Evolutionary conservation across 73 alveolate genomes (phyloP), one percentile per base, ranked within the genome.

Genomic region (Effrenium voratum): DNA sequence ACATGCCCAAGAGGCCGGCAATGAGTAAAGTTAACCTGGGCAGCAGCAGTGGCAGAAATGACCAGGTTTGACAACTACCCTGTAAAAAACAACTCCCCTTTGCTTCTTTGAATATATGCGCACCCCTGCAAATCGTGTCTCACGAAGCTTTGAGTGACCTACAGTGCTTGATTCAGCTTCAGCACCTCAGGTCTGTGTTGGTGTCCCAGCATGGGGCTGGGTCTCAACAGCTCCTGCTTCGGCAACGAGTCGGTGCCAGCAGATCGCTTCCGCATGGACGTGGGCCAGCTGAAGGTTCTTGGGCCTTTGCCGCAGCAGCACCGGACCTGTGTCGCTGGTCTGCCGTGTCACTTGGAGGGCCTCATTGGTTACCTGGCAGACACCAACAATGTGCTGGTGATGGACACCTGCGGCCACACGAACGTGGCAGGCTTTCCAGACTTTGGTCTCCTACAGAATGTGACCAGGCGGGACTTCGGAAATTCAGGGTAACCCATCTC

Each of bases 261-360:
- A 30, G 82, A 72, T 5, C 93, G 36, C 76, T 85, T 85, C 24
- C 60, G 60, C 2, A 63, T 85, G 63, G 94, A 85, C n/a, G 46
- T 85, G 1, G 94, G 94, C 34, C 82, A 28, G 50, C n/a, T 85
- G 60, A 85, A 24, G 32, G 36, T 85, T 19, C 94, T 85, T 3
- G 94, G 94, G 30, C 66, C 26, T 19, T 59, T 81, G 66, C 94
- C 94, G 30, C 4, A n/a, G 28, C 94, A 85, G 40, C 66, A 85
- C 38, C 72, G 81, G n/a, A 85, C 94, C 24, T 85, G 94, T 16
- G 34, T 85, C 15, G 94, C 81, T 3, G 94, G 94, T 22, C 94
- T 85, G 5, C 46, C 94, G 30, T 85, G 94, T 47, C 94, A 43
- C 81, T 34, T 85, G n/a, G 45, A 85, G 26, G 82, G 82, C 77